Conservation (phyloP, 2,329 filamentous ascomycete genomes). For the Alternaria metachromatica region DNA sequence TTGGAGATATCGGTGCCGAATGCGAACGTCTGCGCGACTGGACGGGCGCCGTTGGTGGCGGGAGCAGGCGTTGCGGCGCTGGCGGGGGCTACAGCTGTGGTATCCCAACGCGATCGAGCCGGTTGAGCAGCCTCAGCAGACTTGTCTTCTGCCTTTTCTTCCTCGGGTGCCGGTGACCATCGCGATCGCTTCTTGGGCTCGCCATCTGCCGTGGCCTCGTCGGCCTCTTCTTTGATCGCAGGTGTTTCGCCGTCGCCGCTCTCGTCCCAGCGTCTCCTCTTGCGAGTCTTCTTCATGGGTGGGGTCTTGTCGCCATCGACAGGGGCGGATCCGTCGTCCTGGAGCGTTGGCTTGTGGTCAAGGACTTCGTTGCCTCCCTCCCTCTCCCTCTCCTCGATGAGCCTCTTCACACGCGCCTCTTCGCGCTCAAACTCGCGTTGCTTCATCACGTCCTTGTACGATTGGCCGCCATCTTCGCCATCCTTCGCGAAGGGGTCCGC, state of each 20-base stretch:
- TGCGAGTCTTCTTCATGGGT: constrained; percentile 65
- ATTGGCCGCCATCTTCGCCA: constrained; percentile 74
- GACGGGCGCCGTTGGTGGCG: constrained; percentile 27
- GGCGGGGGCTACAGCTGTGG: constrained; percentile 34
- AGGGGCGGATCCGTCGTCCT: constrained; percentile 64
- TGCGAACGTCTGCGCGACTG: constrained; percentile 58
- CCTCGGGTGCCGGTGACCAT: constrained; percentile 70
- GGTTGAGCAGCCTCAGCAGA: constrained; percentile 65
- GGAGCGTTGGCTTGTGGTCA: constrained; percentile 76
- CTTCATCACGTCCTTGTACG: constrained; percentile 91
- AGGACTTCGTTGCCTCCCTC: constrained; percentile 65
- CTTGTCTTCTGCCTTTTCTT: constrained; percentile 18
- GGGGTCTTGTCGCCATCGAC: constrained; percentile 74
- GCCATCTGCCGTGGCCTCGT: constrained; percentile 26
- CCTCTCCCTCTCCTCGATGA: constrained; percentile 78
- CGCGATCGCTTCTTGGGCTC: constrained; percentile 68
- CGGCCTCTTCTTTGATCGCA: constrained; percentile 22
- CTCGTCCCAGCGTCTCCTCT: constrained; percentile 97
- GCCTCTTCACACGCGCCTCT: constrained; percentile 81
- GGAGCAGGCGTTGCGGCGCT: constrained; percentile 32
- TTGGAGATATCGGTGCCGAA: constrained; percentile 83
- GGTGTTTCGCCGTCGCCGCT: constrained; percentile 52
- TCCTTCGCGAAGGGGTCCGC: constrained; percentile 85
- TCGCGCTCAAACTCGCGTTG: constrained; percentile 89
- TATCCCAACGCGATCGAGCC: constrained; percentile 46